Conservation (phyloP, 129 eudicot species). For the Lactuca sativa region DNA sequence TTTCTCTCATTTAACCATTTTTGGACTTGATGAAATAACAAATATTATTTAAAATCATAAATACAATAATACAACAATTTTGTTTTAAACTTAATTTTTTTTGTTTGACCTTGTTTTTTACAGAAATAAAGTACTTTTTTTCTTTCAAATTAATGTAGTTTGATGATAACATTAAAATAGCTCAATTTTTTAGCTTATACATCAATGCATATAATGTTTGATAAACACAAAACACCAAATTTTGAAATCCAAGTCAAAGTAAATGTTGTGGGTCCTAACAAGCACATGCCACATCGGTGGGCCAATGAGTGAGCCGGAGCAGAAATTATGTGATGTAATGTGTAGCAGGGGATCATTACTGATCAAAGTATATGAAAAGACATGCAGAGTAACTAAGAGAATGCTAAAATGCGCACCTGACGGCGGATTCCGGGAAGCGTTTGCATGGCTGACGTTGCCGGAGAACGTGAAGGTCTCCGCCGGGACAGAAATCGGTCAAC, state of each 20-base stretch:
- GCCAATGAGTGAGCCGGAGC: slow-evolving; percentile 16
- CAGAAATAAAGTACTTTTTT: too few relatives aligned
- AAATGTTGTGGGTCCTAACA: neutral
- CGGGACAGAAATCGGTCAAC: slow-evolving; percentile 86
- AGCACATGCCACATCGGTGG: slow-evolving; percentile 17
- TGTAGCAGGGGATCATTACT: slow-evolving; percentile 18
- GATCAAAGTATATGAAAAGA: slow-evolving; percentile 4
- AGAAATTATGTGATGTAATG: slow-evolving; percentile 22
- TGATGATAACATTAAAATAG: too few relatives aligned
- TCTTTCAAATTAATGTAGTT: too few relatives aligned
- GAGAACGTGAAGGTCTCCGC: slow-evolving; percentile 92
- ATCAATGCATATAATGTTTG: too few relatives aligned
- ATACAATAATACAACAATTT: too few relatives aligned
- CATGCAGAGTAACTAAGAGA: slow-evolving; percentile 8
- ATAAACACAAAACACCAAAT: neutral
- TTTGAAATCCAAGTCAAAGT: neutral
- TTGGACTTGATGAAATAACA: too few relatives aligned
- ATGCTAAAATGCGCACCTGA: slow-evolving; percentile 60
- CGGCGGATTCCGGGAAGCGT: slow-evolving; percentile 80
- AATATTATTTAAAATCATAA: too few relatives aligned
- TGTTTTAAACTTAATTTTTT: too few relatives aligned
- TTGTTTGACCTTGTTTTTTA: too few relatives aligned
- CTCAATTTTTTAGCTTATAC: too few relatives aligned
- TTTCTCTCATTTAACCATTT: too few relatives aligned
- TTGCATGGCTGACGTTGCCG: slow-evolving; percentile 80